These are phyloP conservation scores for Tricholoma bakamatsutake DNA, from an alignment of 768 basidiomycete species.

Conservation along the genomic window DNA sequence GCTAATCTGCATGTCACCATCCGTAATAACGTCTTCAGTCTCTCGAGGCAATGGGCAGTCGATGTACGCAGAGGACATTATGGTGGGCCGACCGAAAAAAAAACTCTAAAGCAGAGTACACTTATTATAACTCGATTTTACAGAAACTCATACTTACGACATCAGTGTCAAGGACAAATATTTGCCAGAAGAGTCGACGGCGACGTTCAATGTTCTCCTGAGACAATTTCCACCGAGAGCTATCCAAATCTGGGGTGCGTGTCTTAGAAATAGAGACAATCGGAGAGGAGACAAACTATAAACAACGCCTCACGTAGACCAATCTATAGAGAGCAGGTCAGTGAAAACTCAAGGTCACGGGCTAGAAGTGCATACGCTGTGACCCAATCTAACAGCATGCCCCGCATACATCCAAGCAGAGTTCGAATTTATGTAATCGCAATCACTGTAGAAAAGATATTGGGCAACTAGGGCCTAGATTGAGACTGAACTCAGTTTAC, in stretches of 20 bases:
- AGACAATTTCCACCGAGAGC: slow-evolving; percentile 53
- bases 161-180: slow-evolving; percentile 61
- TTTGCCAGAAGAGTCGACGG: slow-evolving; percentile 58
- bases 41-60: slow-evolving; percentile 54
- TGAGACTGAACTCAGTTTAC: neutral
- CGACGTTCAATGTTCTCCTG: slow-evolving; percentile 40
- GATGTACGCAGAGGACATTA: slow-evolving; percentile 43
- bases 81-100: slow-evolving; percentile 54
- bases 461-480: slow-evolving; percentile 35
- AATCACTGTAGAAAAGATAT: slow-evolving; percentile 54
- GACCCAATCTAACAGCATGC: slow-evolving; percentile 49
- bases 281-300: neutral
- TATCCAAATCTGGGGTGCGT: slow-evolving; percentile 44
- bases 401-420: slow-evolving; percentile 55
- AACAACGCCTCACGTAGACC: slow-evolving; percentile 45
- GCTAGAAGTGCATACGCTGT: slow-evolving; percentile 48
- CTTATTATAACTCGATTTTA: neutral
- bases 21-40: slow-evolving; percentile 22
- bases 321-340: slow-evolving; percentile 20
- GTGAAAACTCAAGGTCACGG: neutral
- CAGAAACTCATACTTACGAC: slow-evolving; percentile 32
- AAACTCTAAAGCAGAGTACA: slow-evolving; percentile 40
- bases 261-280: slow-evolving; percentile 2
- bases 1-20: slow-evolving; percentile 31
- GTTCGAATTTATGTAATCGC: slow-evolving; percentile 39